Base-by-base conservation (phyloP, 2,329 filamentous ascomycete genomes). In the Alternaria tenuissima region DNA sequence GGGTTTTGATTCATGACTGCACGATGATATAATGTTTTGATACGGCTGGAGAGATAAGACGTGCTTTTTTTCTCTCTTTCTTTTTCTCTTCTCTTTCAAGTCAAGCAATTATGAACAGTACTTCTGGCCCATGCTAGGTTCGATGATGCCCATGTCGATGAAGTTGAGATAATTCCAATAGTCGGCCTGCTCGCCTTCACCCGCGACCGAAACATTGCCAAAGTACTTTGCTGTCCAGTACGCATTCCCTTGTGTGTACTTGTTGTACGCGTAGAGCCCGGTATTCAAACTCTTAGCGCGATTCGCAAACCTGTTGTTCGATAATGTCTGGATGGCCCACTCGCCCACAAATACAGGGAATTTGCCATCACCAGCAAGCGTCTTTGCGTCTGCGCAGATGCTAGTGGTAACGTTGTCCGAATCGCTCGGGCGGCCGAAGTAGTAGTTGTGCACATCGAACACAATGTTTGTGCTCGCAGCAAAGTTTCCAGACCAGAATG, bases 371-470 rank as follows among this genome's bases (percentile, higher is more conserved):
- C 30, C 20, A 14, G 28, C 24, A 11, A 34, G 26, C 3, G 20
- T 16, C 9, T 34, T 38, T 14, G 28, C 24, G 7, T 41, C 18
- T 28, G 44, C 14, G 14, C 22, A 49, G 8, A 42, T 57, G 46
- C 9, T 32, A 26, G n/a, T 63, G 7, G 62, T 54, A 4, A 42
- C 30, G 5, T 30, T 67, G 28, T 65, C 57, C 0, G 57, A 61
- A 48, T 68, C 61, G 7, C 55, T 62, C 4, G 55, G 57, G 5
- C 55, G 55, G 1, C 61, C 63, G 16, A 72, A 72, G 44, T 69
- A 73, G 61, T 73, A 73, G 39, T 66, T 63, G 59, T 73, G 71
- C 26, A 62, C 63, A 36, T 70, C 66, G 55, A 72, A 61, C 18
- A 72, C 64, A n/a, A 71, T 48, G 42, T 74, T 72, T 9, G 62